Conservation (phyloP, 129 eudicot genomes). For the Oenanthe sinensis region DNA sequence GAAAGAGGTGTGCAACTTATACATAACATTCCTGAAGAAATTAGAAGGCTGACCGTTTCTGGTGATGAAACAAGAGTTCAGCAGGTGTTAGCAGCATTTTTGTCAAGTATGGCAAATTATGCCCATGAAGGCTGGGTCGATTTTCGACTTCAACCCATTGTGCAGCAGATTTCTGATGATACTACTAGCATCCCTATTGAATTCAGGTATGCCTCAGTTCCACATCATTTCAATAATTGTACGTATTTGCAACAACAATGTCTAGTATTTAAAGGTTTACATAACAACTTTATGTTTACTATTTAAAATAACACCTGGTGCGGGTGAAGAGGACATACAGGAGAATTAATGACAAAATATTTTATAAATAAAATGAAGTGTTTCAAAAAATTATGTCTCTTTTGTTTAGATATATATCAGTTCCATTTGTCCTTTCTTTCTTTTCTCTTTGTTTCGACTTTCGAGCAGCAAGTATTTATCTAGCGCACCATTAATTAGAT, state of each 20-base stretch:
- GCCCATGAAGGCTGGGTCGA: conserved; percentile 92
- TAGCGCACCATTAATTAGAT: background rate
- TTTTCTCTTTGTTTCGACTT: too few relatives aligned
- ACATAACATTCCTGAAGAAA: conserved; percentile 83
- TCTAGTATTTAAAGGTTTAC: too few relatives aligned
- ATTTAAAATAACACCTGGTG: background rate
- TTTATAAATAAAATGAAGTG: too few relatives aligned
- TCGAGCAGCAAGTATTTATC: background rate
- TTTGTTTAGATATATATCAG: too few relatives aligned
- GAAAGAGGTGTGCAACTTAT: conserved; percentile 80
- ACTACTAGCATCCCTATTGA: conserved; percentile 45
- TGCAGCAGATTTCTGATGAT: conserved; percentile 56
- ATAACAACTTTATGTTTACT: background rate
- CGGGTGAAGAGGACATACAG: background rate
- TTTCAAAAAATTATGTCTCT: too few relatives aligned
- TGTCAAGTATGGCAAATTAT: conserved; percentile 66
- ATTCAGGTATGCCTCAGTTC: conserved; percentile 47
- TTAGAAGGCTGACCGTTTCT: conserved; percentile 51
- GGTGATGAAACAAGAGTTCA: conserved; percentile 88
- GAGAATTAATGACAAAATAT: too few relatives aligned
- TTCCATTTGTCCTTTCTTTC: too few relatives aligned
- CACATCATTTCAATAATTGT: background rate
- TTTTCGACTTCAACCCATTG: conserved; percentile 63
- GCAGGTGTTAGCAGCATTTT: conserved; percentile 68
- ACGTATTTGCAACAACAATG: background rate